Evolutionary conservation across 805 yeast genomes (phyloP).

Genomic region (Metschnikowia sp.): DNA sequence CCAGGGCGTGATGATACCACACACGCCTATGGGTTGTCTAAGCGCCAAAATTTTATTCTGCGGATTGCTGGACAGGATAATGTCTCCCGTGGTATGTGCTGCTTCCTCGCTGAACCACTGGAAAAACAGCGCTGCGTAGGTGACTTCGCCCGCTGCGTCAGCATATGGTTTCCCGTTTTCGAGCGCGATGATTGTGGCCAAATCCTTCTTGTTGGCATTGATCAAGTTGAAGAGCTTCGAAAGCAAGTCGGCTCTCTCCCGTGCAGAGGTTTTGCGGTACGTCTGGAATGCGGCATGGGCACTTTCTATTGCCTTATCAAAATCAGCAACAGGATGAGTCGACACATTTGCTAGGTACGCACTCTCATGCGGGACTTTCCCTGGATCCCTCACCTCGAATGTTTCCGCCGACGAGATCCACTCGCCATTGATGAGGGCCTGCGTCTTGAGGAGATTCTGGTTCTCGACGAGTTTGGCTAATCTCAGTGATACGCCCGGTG

Average conservation of each 20-base stretch:
- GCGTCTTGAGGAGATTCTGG: conserved; percentile 51
- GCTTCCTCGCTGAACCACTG: conserved; percentile 91
- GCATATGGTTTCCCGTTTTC: conserved; percentile 75
- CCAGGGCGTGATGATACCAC: conserved; percentile 81
- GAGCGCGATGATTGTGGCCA: conserved; percentile 58
- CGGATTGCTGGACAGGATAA: conserved; percentile 52
- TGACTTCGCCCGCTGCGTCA: conserved; percentile 71
- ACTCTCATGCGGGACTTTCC: conserved; percentile 42
- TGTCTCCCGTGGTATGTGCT: conserved; percentile 65
- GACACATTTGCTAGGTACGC: conserved; percentile 51
- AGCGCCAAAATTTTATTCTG: conserved; percentile 51
- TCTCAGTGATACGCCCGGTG: conserved; percentile 3
- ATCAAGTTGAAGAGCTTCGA: conserved; percentile 51
- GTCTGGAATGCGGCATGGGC: conserved; percentile 52
- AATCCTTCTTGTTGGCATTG: conserved; percentile 57
- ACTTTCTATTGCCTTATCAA: conserved; percentile 51
- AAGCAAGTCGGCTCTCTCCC: conserved; percentile 54
- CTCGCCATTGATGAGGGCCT: conserved; percentile 67
- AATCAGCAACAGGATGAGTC: conserved; percentile 47
- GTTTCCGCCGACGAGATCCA: conserved; percentile 53
- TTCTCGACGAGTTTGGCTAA: conserved; percentile 33
- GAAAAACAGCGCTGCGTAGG: conserved; percentile 69
- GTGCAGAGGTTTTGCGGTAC: conserved; percentile 53
- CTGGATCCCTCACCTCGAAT: conserved; percentile 77
- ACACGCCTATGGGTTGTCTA: conserved; percentile 78